These are phyloP conservation scores for Malassezia pachydermatis DNA, from an alignment of 1,284 basidiomycete genomes.

Conservation along the genomic window DNA sequence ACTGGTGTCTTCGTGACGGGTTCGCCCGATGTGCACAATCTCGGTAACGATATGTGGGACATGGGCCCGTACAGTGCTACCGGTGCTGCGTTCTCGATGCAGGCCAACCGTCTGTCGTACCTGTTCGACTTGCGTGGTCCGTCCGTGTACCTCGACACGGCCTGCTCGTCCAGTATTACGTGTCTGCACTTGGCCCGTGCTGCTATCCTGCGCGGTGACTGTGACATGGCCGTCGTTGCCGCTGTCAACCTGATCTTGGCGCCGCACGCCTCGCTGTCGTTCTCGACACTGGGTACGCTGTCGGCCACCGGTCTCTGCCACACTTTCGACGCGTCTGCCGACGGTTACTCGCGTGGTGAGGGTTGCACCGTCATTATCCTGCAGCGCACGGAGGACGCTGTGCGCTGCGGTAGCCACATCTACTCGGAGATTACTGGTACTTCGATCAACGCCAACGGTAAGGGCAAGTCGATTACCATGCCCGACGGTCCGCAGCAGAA, in stretches of 20 bases:
- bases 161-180: constrained; percentile 19
- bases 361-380: constrained; percentile 20
- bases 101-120: constrained; percentile 21
- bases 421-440: constrained; percentile 19
- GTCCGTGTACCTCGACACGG: constrained; percentile 20
- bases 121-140: constrained; percentile 22
- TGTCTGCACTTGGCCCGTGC: constrained; percentile 21
- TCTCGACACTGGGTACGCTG: constrained; percentile 17
- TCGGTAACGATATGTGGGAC: constrained; percentile 20
- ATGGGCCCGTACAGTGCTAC: constrained; percentile 21
- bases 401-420: constrained; percentile 18
- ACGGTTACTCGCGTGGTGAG: constrained; percentile 23
- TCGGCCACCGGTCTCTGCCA: constrained; percentile 19
- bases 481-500: constrained; percentile 16
- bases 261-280: constrained; percentile 13
- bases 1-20: constrained; percentile 22
- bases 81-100: constrained; percentile 18
- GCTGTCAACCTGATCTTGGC: constrained; percentile 15
- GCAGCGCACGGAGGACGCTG: constrained; percentile 17
- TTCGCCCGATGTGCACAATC: constrained; percentile 17
- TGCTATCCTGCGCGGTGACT: constrained; percentile 18
- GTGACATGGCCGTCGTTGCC: constrained; percentile 22
- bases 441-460: constrained; percentile 20
- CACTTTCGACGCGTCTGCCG: constrained; percentile 18
- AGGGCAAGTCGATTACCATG: constrained; percentile 15